phyloP scores from a whole-genome alignment of 2,329 filamentous ascomycete species.

The Xylariaceae sp. region DNA sequence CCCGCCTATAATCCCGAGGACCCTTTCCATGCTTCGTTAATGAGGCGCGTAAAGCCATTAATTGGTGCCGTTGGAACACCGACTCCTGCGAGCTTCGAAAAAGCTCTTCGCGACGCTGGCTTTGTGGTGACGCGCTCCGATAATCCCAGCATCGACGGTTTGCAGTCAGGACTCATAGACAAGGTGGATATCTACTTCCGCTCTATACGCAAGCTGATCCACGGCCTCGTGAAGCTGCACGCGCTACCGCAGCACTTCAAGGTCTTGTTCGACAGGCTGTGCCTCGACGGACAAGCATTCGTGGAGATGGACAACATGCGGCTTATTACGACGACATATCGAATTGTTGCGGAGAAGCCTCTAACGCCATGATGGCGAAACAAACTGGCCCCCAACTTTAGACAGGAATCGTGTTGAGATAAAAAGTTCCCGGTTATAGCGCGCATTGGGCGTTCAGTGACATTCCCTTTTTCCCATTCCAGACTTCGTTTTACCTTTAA shows the following conservation, averaged over 20 bases:
- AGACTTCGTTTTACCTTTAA: neutral
- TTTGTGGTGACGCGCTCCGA: conserved; percentile 46
- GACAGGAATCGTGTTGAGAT: neutral
- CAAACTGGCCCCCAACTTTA: too few species aligned
- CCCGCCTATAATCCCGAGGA: conserved; percentile 46
- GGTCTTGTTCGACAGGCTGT: conserved; percentile 49
- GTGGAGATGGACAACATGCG: conserved; percentile 54
- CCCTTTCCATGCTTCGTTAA: conserved; percentile 46
- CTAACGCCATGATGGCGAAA: neutral
- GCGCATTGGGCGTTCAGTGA: too few species aligned
- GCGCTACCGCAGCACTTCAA: conserved; percentile 49
- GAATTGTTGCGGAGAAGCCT: conserved; percentile 47
- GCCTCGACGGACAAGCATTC: conserved; percentile 51
- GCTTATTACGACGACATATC: conserved; percentile 49
- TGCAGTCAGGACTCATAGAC: conserved; percentile 51
- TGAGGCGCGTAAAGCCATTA: conserved; percentile 52
- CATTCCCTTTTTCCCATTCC: neutral
- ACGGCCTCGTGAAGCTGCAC: conserved; percentile 44
- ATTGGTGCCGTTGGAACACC: conserved; percentile 54
- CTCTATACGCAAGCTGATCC: conserved; percentile 45
- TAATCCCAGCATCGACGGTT: conserved; percentile 48
- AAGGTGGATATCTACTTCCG: conserved; percentile 53
- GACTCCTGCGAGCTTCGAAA: conserved; percentile 45
- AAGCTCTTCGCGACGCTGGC: conserved; percentile 43
- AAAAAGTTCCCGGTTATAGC: too few species aligned